Evolutionary conservation across 1,139 yeast species (phyloP).

Genomic region (Blastobotrys proliferans): DNA sequence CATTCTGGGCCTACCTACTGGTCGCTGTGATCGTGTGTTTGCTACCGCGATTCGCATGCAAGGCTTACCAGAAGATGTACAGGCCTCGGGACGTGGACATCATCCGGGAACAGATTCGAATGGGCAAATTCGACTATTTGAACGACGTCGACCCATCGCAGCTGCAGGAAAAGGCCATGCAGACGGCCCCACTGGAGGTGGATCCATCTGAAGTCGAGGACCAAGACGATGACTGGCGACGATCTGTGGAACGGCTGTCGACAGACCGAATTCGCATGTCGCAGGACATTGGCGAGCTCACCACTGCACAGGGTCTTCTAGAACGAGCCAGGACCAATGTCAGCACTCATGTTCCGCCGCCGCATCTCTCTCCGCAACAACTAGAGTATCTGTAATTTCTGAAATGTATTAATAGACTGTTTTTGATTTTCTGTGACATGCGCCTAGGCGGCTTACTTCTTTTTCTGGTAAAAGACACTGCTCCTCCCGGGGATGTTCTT

Average conservation of each 20-base stretch:
- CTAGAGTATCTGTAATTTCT: too few species aligned
- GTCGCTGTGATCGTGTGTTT: conserved; percentile 69
- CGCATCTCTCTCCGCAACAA: too few species aligned
- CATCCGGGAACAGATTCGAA: conserved; percentile 56
- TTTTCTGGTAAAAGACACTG: too few species aligned
- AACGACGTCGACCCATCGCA: conserved; percentile 10
- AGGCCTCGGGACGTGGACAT: conserved; percentile 80
- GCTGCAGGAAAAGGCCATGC: conserved; percentile 10
- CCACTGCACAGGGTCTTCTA: conserved; percentile 19
- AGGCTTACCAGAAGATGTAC: conserved; percentile 55
- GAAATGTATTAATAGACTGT: too few species aligned
- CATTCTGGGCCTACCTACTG: conserved; percentile 78
- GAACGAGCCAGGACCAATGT: too few species aligned
- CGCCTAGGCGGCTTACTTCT: too few species aligned
- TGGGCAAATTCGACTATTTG: conserved; percentile 19
- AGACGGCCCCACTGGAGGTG: neutral
- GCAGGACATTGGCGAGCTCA: conserved; percentile 18
- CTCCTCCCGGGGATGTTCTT: too few species aligned
- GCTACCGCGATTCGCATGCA: conserved; percentile 69
- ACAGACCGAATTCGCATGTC: conserved; percentile 19
- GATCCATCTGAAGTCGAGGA: neutral
- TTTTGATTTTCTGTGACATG: too few species aligned
- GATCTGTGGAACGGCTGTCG: conserved; percentile 17
- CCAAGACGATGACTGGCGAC: conserved; percentile 5
- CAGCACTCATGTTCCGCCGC: too few species aligned